Base-by-base conservation (phyloP, 2,329 filamentous ascomycete species). In the Seiridium unicorne region DNA sequence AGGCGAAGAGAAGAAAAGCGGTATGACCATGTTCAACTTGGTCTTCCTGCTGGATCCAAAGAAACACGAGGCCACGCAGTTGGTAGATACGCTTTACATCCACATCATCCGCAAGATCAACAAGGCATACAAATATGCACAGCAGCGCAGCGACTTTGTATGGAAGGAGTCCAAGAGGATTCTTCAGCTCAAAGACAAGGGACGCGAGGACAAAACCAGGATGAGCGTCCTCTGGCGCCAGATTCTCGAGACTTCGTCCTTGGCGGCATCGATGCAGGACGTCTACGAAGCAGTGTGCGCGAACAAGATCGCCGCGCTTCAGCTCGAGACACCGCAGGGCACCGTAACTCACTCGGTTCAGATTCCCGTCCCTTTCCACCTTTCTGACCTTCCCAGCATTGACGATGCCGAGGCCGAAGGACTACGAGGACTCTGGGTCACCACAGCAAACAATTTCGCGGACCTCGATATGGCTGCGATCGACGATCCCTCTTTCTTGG, bases 1-100 rank as follows among this genome's bases (percentile, higher is more conserved):
- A 71, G 80, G 80, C 47, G 81, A 89, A 62, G 81, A 86, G 69
- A 88, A 91, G 71, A 80, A 81, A 66, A 86, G 83, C 65, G 85
- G 86, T 51, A 93, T 98, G 91, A 93, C 89, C 63, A 98, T 98
- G 94, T 99, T 99, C 77, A 96, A 97, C 73, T 85, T 97, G 9
- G 93, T 98, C 32, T 98, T 98, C 73, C 91, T 97, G 55, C 79
- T 97, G 64, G 90, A 92, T 65, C 91, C 93, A 3, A 89, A 89
- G 55, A 86, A 89, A 57, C 81, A 93, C 60, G 91, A 97, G 70
- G 88, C 90, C 65, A 90, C 91, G 60, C 81, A 84, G 79, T 69
- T 96, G 51, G 85, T 89, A 48, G 91, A 96, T 64, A 88, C 79
- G 4, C 75, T 97, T 71, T 97, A 97, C 73, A 84, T 91, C 58